These are phyloP conservation scores for Aspergillus sp. DNA, from an alignment of 2,329 filamentous ascomycete genomes.

Conservation along the genomic window DNA sequence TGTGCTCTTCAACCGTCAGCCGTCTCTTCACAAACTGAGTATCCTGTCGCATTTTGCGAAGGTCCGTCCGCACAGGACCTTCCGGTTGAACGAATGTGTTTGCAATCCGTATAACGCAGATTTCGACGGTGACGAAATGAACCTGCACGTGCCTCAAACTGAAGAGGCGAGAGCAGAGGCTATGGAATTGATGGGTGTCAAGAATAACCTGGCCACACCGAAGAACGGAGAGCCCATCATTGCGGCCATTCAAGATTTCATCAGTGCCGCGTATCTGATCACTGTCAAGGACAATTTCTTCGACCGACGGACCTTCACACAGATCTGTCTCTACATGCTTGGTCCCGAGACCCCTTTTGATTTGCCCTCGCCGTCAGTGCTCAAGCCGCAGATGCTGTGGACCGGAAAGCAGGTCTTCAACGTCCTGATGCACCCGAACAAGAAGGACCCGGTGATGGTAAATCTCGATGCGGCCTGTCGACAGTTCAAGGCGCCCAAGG, in stretches of 20 bases:
- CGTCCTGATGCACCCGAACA: conserved; percentile 83
- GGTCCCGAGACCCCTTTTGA: conserved; percentile 70
- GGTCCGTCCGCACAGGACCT: conserved; percentile 89
- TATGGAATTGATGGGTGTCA: conserved; percentile 94
- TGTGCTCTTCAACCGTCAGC: conserved; percentile 95
- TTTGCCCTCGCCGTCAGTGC: conserved; percentile 75
- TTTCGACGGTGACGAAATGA: conserved; percentile 99
- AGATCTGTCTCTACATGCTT: conserved; percentile 91
- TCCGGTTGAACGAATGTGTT: conserved; percentile 95
- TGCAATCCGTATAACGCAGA: conserved; percentile 98
- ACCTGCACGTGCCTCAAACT: conserved; percentile 93
- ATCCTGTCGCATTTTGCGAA: conserved; percentile 95
- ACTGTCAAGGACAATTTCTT: conserved; percentile 92
- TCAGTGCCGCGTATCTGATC: conserved; percentile 85
- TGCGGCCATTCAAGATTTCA: conserved; percentile 98
- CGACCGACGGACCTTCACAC: conserved; percentile 78
- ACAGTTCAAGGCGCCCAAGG: conserved; percentile 51
- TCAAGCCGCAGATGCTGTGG: conserved; percentile 84
- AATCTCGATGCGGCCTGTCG: conserved; percentile 92
- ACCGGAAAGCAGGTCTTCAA: conserved; percentile 97
- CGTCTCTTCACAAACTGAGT: conserved; percentile 95
- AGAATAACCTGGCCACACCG: conserved; percentile 89
- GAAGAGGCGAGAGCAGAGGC: conserved; percentile 94
- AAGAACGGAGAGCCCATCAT: conserved; percentile 98
- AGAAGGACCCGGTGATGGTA: conserved; percentile 70